phyloP scores from a whole-genome alignment of 2,329 filamentous ascomycete species.

The Alternaria consortialis region DNA sequence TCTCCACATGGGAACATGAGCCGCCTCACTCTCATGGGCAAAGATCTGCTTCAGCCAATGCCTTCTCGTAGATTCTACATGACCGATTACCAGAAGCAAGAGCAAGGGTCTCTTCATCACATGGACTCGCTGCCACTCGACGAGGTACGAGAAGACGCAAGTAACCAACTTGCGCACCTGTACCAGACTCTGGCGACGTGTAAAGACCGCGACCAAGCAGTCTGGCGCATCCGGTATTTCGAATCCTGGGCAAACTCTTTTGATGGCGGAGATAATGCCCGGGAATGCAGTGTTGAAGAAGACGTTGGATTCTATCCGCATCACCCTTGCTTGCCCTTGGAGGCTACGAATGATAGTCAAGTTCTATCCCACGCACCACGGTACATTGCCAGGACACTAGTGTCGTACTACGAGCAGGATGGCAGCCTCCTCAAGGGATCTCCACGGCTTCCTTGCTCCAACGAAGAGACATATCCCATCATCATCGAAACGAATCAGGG shows the following conservation, averaged over 20 bases:
- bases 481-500: conserved; percentile 33
- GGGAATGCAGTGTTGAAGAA: not conserved
- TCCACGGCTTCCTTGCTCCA: conserved; percentile 13
- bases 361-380: conserved; percentile 7
- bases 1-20: conserved; percentile 24
- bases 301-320: conserved; percentile 23
- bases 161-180: conserved; percentile 11
- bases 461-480: conserved; percentile 15
- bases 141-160: conserved; percentile 6
- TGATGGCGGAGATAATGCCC: conserved; percentile 4
- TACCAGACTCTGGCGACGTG: conserved; percentile 9
- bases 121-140: conserved; percentile 8
- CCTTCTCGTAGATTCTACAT: conserved; percentile 4
- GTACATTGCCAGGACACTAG: conserved; percentile 29
- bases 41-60: conserved; percentile 28
- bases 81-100: not conserved
- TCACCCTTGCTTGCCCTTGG: conserved; percentile 7
- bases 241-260: conserved; percentile 26
- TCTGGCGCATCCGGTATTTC: conserved; percentile 28
- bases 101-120: not conserved
- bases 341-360: not conserved
- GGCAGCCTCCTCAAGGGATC: conserved; percentile 27
- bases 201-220: conserved; percentile 21
- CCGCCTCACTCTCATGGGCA: conserved; percentile 25
- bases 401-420: conserved; percentile 34